Evolutionary conservation across 805 yeast species (phyloP).

Genomic region (Ogataea siamensis): DNA sequence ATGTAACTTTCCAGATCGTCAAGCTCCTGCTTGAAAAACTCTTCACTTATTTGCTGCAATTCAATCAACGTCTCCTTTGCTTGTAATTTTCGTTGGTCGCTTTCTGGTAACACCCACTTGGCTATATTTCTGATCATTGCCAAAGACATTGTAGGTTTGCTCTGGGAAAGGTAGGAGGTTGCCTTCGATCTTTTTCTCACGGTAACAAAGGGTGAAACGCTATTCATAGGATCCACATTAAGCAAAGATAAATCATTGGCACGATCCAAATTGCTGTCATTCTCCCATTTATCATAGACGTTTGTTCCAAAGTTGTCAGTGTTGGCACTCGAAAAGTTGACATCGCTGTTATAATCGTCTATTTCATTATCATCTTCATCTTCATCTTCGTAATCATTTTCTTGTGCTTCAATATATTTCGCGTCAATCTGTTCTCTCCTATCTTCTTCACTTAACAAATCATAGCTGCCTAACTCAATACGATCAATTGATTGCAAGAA

Average conservation of each 20-base stretch:
- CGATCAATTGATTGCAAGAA: constrained; percentile 13
- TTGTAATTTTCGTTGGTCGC: constrained; percentile 17
- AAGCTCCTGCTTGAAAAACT: constrained; percentile 37
- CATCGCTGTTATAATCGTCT: too few species aligned
- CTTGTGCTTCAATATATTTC: too few species aligned
- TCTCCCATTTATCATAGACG: too few species aligned
- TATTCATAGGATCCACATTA: constrained; percentile 2
- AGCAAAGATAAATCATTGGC: constrained; percentile 23
- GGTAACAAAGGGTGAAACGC: constrained; percentile 20
- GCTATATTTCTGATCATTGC: constrained; percentile 17
- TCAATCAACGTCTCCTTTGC: constrained; percentile 25
- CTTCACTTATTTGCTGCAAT: constrained; percentile 35
- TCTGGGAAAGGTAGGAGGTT: too few species aligned
- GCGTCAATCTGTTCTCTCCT: too few species aligned
- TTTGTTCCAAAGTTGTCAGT: neutral
- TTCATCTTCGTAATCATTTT: constrained; percentile 17
- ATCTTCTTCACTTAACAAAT: constrained; percentile 3
- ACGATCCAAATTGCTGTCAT: too few species aligned
- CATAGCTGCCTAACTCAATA: constrained; percentile 5
- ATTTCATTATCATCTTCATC: constrained; percentile 14
- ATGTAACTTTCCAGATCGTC: constrained; percentile 37
- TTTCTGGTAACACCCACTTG: constrained; percentile 19
- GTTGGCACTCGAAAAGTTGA: constrained; percentile 1
- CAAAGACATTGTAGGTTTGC: constrained; percentile 11
- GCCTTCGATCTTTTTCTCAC: constrained; percentile 12